Percentiles rank a stretch among this genome's conserved stretches.
These are phyloP conservation scores for Cercospora nicotianae DNA, from an alignment of 2,329 filamentous ascomycete genomes.

Conservation along the genomic window DNA sequence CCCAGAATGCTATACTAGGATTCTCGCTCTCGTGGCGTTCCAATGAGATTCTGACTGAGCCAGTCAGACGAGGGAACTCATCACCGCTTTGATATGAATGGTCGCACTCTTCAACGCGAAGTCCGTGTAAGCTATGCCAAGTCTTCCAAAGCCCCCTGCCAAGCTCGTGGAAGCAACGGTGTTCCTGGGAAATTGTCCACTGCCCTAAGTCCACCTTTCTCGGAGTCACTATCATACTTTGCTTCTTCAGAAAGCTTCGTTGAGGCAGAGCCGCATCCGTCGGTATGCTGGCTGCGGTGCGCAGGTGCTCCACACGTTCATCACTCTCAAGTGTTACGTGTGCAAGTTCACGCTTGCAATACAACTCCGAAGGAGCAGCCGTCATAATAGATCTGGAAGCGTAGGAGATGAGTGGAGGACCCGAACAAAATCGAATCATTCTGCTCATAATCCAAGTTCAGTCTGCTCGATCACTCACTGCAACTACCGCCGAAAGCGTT, in stretches of 20 bases:
- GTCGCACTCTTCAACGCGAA: neutral
- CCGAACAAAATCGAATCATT: too few relatives aligned
- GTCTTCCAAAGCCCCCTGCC: neutral
- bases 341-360: neutral
- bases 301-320: neutral
- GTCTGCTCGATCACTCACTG: neutral
- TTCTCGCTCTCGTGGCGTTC: neutral
- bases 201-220: neutral
- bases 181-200: neutral
- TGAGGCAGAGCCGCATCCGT: neutral
- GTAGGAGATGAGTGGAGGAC: too few relatives aligned
- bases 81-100: neutral
- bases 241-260: neutral
- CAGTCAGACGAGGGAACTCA: neutral
- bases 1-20: neutral
- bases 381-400: neutral
- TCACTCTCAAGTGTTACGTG: neutral
- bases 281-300: neutral
- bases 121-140: neutral
- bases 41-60: neutral
- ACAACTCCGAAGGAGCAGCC: neutral
- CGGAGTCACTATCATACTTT: neutral
- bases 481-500: neutral
- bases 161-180: neutral
- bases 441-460: neutral